These are phyloP conservation scores for Prunus fruticosa DNA, from an alignment of 306 rosid genomes.

Conservation along the genomic window DNA sequence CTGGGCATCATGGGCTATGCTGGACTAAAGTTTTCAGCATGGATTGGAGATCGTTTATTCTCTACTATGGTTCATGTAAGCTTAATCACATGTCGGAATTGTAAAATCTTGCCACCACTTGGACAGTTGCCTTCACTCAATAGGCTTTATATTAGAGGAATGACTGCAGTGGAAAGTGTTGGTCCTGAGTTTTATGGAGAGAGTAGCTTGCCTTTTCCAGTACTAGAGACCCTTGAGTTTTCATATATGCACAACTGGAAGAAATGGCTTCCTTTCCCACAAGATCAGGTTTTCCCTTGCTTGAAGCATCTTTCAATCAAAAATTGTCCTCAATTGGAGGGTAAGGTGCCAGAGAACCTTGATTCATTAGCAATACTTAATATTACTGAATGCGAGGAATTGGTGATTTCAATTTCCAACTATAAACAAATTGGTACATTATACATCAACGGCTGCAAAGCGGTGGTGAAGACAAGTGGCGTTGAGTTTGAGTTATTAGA, in stretches of 20 bases:
- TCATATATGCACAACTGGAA: too few species aligned
- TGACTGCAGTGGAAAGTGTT: too few species aligned
- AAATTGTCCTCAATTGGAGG: not conserved
- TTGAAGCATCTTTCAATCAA: not conserved
- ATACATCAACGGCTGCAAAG: not conserved
- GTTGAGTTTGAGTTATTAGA: not conserved
- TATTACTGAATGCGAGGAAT: not conserved
- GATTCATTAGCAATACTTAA: not conserved
- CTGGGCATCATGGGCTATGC: not conserved
- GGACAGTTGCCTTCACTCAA: too few species aligned
- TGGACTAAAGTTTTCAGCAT: not conserved
- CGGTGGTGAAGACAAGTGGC: not conserved
- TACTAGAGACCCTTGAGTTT: fast-evolving
- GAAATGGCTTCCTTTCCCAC: too few species aligned
- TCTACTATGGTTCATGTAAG: not conserved
- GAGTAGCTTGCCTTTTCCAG: too few species aligned
- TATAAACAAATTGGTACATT: not conserved
- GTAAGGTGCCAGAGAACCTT: not conserved
- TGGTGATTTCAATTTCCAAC: not conserved
- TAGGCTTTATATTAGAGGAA: too few species aligned
- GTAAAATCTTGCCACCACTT: too few species aligned
- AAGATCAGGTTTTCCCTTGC: too few species aligned
- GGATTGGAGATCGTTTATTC: constrained; percentile 11
- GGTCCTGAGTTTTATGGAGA: too few species aligned
- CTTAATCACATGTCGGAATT: fast-evolving